These are phyloP conservation scores for Tetrapyrgos nigripes DNA, from an alignment of 1,284 basidiomycete genomes.

Conservation along the genomic window DNA sequence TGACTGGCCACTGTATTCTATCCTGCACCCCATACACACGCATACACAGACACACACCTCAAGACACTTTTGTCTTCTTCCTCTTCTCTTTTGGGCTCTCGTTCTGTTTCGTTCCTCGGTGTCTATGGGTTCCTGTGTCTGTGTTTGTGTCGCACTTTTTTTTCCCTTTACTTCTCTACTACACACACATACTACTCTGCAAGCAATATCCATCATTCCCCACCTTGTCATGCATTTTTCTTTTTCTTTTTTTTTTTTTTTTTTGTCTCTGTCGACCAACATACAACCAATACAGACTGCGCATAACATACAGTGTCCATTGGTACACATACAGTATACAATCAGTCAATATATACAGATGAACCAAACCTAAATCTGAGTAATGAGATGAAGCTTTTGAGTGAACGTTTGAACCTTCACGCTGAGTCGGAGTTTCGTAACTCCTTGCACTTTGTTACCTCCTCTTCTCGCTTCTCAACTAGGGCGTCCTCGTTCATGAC, in stretches of 20 bases:
- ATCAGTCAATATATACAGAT: too few relatives aligned
- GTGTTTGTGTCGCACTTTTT: neutral
- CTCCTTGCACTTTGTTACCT: too few relatives aligned
- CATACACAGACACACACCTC: too few relatives aligned
- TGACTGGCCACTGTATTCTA: neutral
- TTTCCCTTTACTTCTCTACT: neutral
- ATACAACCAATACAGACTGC: conserved; percentile 4
- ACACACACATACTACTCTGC: neutral
- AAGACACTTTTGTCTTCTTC: too few relatives aligned
- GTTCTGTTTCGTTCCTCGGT: neutral
- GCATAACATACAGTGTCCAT: neutral
- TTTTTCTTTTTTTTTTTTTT: conserved; percentile 1
- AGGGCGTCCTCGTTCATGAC: too few relatives aligned
- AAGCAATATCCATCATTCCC: neutral
- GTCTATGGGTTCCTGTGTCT: neutral
- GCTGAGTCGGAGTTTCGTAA: too few relatives aligned
- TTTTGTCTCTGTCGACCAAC: neutral
- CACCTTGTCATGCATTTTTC: conserved; percentile 13
- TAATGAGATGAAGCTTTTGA: too few relatives aligned
- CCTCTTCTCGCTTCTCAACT: too few relatives aligned
- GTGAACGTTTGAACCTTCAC: too few relatives aligned
- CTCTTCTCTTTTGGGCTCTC: neutral
- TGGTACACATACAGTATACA: too few relatives aligned
- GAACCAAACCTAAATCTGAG: too few relatives aligned
- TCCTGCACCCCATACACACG: too few relatives aligned